Conservation (phyloP, 306 rosid species). For the Rosa persica region DNA sequence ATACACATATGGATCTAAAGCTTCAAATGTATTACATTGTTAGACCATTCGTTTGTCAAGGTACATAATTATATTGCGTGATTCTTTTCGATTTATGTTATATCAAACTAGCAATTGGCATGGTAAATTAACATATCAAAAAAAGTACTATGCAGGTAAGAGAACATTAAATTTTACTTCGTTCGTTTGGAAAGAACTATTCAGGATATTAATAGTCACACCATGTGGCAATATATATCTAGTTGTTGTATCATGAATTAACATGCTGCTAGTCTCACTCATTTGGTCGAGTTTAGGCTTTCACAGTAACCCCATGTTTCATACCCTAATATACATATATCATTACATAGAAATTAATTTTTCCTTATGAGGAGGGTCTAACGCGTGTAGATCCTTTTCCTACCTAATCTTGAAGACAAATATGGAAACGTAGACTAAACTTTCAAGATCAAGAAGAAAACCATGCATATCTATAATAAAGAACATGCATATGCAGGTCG, state of each 20-base stretch:
- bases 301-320: background rate
- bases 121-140: too few species aligned
- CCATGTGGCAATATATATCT: too few species aligned
- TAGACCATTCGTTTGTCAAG: too few species aligned
- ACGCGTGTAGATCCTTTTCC: background rate
- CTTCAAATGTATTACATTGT: too few species aligned
- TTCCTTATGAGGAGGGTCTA: background rate
- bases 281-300: background rate
- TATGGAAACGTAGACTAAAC: background rate
- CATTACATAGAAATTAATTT: background rate
- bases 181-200: too few species aligned
- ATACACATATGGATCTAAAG: too few species aligned
- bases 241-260: background rate
- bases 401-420: background rate
- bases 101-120: too few species aligned
- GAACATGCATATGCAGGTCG: background rate
- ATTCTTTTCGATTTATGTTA: too few species aligned
- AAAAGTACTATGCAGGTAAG: too few species aligned
- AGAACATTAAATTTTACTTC: too few species aligned
- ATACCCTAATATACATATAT: background rate
- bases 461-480: background rate
- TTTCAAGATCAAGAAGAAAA: background rate
- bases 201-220: too few species aligned
- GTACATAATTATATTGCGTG: too few species aligned
- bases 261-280: background rate